Evolutionary conservation across 2,329 filamentous ascomycete species (phyloP).

Genomic region (Colletotrichum tropicale): DNA sequence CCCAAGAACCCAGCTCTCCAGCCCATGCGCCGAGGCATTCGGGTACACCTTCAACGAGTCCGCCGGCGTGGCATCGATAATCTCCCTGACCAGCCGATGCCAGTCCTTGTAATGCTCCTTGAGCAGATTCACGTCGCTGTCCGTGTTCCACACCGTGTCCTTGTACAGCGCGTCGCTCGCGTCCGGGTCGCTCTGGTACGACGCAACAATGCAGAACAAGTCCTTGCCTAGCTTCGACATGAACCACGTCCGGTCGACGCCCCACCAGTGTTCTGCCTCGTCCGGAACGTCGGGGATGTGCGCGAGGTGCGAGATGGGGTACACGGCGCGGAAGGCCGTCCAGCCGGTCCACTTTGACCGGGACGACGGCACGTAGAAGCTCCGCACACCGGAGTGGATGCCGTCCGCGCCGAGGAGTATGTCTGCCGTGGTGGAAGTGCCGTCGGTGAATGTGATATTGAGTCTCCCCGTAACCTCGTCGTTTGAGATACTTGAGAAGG

Average conservation of each 20-base stretch:
- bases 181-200: conserved; percentile 39
- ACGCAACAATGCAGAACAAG: conserved; percentile 48
- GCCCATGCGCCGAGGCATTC: conserved; percentile 42
- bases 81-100: conserved; percentile 42
- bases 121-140: conserved; percentile 39
- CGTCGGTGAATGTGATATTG: conserved; percentile 52
- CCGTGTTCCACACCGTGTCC: conserved; percentile 40
- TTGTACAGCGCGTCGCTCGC: conserved; percentile 32
- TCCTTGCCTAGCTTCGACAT: conserved; percentile 43
- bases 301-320: conserved; percentile 41
- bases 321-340: conserved; percentile 49
- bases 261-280: conserved; percentile 51
- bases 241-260: conserved; percentile 45
- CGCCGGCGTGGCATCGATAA: conserved; percentile 44
- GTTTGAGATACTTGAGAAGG: conserved; percentile 37
- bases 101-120: conserved; percentile 43
- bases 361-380: conserved; percentile 46
- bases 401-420: conserved; percentile 58
- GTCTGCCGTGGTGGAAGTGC: conserved; percentile 45
- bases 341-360: conserved; percentile 46
- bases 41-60: conserved; percentile 40
- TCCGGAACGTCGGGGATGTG: conserved; percentile 41
- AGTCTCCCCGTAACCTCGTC: conserved; percentile 29
- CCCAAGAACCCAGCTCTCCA: conserved; percentile 46
- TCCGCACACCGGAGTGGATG: conserved; percentile 50